Base-by-base conservation (phyloP, 75 land plant genomes). In the Chamaecyparis obtusa region DNA sequence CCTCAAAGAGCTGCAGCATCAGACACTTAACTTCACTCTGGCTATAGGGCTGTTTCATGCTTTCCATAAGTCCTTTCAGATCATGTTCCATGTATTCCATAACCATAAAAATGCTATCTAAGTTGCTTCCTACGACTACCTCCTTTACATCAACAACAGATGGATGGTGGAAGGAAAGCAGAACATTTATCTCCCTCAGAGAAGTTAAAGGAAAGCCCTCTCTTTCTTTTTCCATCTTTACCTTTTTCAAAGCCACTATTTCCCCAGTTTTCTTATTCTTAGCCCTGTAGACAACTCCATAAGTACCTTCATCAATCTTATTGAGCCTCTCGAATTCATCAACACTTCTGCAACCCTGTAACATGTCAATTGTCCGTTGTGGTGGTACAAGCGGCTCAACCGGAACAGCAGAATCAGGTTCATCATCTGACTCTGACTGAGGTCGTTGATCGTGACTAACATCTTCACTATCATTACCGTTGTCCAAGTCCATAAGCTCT, bases 41-140 rank as follows among this genome's bases (percentile, higher is more conserved):
- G 88, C 99, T 98, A 74, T 92, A 98, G 24, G 99, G 99, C 77
- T 97, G 99, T 84, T 95, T 97, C 95, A 95, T 95, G 67, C 95
- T 87, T 88, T 95, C 96, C 99, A 97, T 97, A 56, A 98, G 87
- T 41, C 91, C 98, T 77, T 98, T 97, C 17, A 98, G 91, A 90
- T 98, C 99, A 93, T 98, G 99, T 55, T 97, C 99, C 99, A 98
- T 98, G 84, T 98, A 98, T 85, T 98, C 99, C 99, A 98, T 98
- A 9, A 97, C 99, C 99, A 97, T 98, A 80, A 95, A 98, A 85
- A 98, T 95, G 60, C 93, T 94, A 83, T 98, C 98, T 44, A 97
- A 88, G 82, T 54, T 92, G 86, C 92, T 94, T 14, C 97, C 99
- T 1, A 98, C 96, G 17, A 98, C 99, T n/a, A 98, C 98, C 90